Evolutionary conservation across 148 eudicot genomes (phyloP), one percentile per base, ranked within the genome.

Genomic region (Chenopodium suecicum): DNA sequence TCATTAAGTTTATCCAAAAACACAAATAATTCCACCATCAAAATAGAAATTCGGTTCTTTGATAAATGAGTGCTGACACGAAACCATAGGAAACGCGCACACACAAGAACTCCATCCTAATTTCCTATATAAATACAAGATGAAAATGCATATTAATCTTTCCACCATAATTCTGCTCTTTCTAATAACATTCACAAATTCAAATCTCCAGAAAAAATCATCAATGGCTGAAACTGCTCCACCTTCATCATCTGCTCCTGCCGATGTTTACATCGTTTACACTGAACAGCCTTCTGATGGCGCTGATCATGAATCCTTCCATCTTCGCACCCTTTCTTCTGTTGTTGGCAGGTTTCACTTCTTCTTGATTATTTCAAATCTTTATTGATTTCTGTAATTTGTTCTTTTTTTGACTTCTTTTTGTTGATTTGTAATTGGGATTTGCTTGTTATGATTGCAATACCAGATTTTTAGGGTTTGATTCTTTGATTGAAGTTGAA

Each of bases 191-290:
- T n/a, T 73, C 70, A 37, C 77, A 75, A 13, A 20, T 63, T 81
- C 78, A 84, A 19, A 27, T 74, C 29, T 50, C 34, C 68, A 48
- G 5, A 79, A 74, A 79, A 79, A 77, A 3, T 46, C 76, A 79
- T 83, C 80, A 19, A 86, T 86, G 88, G 85, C 86, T 7, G 86
- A 85, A 70, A 79, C 37, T 22, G 81, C 27, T 22, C 32, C 58
- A n/a, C 66, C 34, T 13, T 10, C 77, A 41, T 29, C 87, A 44
- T 63, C 83, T 17, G 7, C 82, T 1, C 76, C 78, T 8, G 79
- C 90, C 2, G 79, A 80, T 20, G 92, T 90, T 37, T 93, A 95
- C 81, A 91, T 95, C 69, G 83, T 95, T 46, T 92, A 91, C 85
- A 95, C 98, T 0, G 92, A 93, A 60, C 80, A 83, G 29, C 98